These are phyloP conservation scores for Carex myosuroides DNA, from an alignment of 176 grass and related monocot species.

Conservation along the genomic window DNA sequence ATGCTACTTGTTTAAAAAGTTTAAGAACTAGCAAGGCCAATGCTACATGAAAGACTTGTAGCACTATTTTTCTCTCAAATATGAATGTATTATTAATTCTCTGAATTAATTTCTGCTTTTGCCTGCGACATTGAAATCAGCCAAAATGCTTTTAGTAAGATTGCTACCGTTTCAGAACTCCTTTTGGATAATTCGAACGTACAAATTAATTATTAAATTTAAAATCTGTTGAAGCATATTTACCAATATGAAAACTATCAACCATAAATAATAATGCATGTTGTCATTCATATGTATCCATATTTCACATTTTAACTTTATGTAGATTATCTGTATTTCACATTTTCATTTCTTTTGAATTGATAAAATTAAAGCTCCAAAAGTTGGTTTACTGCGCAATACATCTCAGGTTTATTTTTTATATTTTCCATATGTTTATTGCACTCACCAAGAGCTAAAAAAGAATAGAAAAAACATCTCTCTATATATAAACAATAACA, in stretches of 20 bases:
- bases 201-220: too few species aligned
- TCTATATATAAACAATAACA: neutral
- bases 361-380: neutral
- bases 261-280: too few species aligned
- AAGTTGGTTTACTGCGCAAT: neutral
- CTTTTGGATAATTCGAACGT: too few species aligned
- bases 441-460: neutral
- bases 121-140: neutral
- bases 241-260: too few species aligned
- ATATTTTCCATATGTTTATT: conserved; percentile 2
- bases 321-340: neutral
- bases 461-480: neutral
- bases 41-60: too few species aligned
- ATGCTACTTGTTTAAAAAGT: too few species aligned
- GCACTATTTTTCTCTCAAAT: neutral
- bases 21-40: too few species aligned
- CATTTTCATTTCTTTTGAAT: neutral
- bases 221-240: too few species aligned
- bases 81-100: neutral
- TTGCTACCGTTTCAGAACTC: too few species aligned
- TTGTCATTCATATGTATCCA: too few species aligned
- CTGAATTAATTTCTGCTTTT: neutral
- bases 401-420: neutral
- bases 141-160: neutral
- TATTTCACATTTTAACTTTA: neutral